Conservation (phyloP, 495 filamentous ascomycete species). For the Schizothecium vesticola region DNA sequence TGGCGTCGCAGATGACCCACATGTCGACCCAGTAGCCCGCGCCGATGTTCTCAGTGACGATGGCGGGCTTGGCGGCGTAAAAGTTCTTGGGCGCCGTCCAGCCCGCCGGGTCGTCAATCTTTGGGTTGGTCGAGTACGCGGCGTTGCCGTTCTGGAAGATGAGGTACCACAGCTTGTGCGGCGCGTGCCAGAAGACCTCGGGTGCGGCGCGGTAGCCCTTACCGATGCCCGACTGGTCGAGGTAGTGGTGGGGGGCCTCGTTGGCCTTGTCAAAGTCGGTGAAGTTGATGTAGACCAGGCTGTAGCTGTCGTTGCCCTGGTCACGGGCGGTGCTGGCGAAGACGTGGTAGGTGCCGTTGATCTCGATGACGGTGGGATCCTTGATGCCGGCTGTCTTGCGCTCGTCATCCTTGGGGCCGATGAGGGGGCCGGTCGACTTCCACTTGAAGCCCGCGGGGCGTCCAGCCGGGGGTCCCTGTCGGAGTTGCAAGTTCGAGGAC, state of each 20-base stretch:
- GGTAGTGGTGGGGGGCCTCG: conserved; percentile 17
- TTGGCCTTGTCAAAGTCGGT: conserved; percentile 15
- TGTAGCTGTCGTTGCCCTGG: conserved; percentile 15
- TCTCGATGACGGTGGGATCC: conserved; percentile 20
- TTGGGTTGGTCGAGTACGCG: conserved; percentile 26
- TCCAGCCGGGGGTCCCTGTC: not conserved
- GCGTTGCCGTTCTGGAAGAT: conserved; percentile 28
- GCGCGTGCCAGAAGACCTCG: conserved; percentile 22
- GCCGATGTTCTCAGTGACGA: conserved; percentile 18
- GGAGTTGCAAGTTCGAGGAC: not conserved
- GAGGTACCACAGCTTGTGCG: conserved; percentile 26
- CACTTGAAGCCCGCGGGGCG: conserved; percentile 16
- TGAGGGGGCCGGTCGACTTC: conserved; percentile 20
- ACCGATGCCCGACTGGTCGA: conserved; percentile 22
- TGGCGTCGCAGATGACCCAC: conserved; percentile 27
- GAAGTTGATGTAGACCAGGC: conserved; percentile 24
- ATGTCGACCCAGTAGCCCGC: conserved; percentile 27
- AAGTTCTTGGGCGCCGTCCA: conserved; percentile 24
- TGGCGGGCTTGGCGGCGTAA: conserved; percentile 17
- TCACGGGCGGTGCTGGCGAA: conserved; percentile 23
- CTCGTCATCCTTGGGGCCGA: conserved; percentile 20
- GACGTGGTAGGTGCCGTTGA: conserved; percentile 27
- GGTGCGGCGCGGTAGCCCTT: conserved; percentile 25
- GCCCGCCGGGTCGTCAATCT: conserved; percentile 21
- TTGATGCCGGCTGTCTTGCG: conserved; percentile 24